Conservation (phyloP, 495 filamentous ascomycete species). For the Pyrenula aspistea region DNA sequence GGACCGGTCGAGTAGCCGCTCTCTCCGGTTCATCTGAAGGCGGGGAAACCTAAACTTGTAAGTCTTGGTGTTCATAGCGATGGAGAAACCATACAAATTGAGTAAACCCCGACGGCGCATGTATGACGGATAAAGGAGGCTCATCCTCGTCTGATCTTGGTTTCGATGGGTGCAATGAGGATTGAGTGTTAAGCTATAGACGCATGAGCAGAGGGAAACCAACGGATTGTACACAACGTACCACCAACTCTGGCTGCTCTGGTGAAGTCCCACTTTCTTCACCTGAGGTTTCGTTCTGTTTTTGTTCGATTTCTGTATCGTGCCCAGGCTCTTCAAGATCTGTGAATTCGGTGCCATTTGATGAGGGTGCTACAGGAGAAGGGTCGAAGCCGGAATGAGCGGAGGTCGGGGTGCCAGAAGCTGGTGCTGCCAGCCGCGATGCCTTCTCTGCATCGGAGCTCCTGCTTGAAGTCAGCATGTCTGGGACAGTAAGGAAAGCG, state of each 20-base stretch:
- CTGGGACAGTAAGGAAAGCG: neutral
- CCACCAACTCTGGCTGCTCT: conserved; percentile 1
- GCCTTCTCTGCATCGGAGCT: neutral
- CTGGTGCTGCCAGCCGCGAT: neutral
- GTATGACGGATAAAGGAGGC: conserved; percentile 69
- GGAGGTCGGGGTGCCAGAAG: neutral
- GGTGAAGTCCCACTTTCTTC: conserved; percentile 4
- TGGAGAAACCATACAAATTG: conserved; percentile 48
- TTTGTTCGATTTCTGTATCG: conserved; percentile 24
- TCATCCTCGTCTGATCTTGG: conserved; percentile 55
- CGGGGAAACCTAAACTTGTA: conserved; percentile 7
- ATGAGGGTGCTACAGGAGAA: conserved; percentile 54
- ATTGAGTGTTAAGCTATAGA: neutral
- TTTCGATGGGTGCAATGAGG: conserved; percentile 17
- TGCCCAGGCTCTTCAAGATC: conserved; percentile 62
- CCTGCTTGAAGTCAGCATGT: neutral
- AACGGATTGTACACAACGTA: neutral
- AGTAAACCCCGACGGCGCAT: conserved; percentile 68
- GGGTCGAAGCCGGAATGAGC: conserved; percentile 34
- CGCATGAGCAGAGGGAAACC: neutral
- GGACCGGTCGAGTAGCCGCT: conserved; percentile 10
- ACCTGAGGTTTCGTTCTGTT: conserved; percentile 8
- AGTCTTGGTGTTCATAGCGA: neutral
- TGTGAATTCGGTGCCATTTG: conserved; percentile 57
- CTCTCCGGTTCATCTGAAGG: neutral